These are phyloP conservation scores for Benincasa hispida DNA, from an alignment of 306 rosid species.

Conservation along the genomic window DNA sequence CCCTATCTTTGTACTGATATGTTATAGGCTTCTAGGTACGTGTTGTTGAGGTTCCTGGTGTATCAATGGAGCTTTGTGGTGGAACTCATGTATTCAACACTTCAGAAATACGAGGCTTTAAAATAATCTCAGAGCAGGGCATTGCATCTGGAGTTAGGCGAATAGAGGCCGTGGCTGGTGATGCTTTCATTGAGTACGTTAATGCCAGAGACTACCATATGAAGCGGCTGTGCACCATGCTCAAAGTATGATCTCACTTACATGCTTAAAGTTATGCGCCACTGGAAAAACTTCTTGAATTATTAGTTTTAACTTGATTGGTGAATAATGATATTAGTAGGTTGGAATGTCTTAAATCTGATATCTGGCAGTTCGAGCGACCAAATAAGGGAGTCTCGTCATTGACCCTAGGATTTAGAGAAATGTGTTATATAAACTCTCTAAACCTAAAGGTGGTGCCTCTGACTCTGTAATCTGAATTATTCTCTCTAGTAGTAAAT, in stretches of 20 bases:
- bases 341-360: too few species aligned
- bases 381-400: too few species aligned
- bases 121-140: conserved; percentile 86
- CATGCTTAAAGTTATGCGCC: background rate
- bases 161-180: conserved; percentile 97
- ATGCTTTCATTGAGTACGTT: conserved; percentile 76
- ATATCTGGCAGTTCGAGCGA: too few species aligned
- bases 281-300: background rate
- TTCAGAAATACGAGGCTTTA: conserved; percentile 91
- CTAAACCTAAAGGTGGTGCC: too few species aligned
- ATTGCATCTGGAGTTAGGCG: conserved; percentile 92
- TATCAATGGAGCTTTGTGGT: conserved; percentile 96
- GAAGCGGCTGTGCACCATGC: conserved; percentile 69
- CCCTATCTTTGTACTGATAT: background rate
- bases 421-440: too few species aligned
- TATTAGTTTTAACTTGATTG: background rate
- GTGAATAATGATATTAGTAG: background rate
- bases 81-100: conserved; percentile 88
- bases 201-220: conserved; percentile 66
- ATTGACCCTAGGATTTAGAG: too few species aligned
- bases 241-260: conserved; percentile 50
- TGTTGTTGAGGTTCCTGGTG: conserved; percentile 93
- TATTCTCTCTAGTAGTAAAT: too few species aligned
- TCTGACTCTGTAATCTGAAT: too few species aligned
- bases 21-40: conserved; percentile 57